These are phyloP conservation scores for Podospora comata DNA, from an alignment of 495 filamentous ascomycete species.

Conservation along the genomic window DNA sequence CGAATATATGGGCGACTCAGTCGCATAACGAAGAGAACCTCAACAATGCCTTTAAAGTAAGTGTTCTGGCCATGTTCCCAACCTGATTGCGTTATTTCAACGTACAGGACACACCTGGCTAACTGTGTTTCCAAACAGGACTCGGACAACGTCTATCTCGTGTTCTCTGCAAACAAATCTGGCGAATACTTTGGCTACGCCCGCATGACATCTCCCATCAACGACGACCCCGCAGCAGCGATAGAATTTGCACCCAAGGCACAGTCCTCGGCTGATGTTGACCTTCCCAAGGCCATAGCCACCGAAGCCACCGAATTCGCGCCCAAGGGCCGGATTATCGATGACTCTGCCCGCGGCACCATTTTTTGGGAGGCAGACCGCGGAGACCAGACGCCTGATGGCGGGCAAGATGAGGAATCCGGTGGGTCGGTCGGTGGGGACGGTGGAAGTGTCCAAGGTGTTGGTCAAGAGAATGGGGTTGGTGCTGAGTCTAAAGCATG, in stretches of 20 bases:
- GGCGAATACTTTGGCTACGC: slow-evolving; percentile 97
- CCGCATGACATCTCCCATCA: slow-evolving; percentile 83
- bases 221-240: slow-evolving; percentile 65
- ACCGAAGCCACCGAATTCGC: slow-evolving; percentile 78
- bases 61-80: neutral
- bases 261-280: slow-evolving; percentile 55
- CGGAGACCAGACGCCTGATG: slow-evolving; percentile 42
- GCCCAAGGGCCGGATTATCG: slow-evolving; percentile 84
- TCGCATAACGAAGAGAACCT: slow-evolving; percentile 82
- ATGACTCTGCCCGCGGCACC: slow-evolving; percentile 86
- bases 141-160: slow-evolving; percentile 85
- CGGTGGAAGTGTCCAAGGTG: slow-evolving; percentile 31
- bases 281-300: slow-evolving; percentile 68
- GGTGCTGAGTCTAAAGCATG: slow-evolving; percentile 59
- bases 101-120: neutral
- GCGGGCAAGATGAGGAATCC: slow-evolving; percentile 39
- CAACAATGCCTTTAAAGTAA: slow-evolving; percentile 81
- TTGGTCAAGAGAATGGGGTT: slow-evolving; percentile 39
- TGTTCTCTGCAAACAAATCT: slow-evolving; percentile 97
- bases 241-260: slow-evolving; percentile 61
- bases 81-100: neutral
- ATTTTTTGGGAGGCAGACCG: slow-evolving; percentile 94
- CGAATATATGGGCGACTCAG: slow-evolving; percentile 91
- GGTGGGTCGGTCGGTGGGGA: slow-evolving; percentile 24
- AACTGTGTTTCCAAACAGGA: slow-evolving; percentile 46